Evolutionary conservation across 1,284 basidiomycete genomes (phyloP), one percentile per base, ranked within the genome.

Genomic region (Exsudoporus floridanus): DNA sequence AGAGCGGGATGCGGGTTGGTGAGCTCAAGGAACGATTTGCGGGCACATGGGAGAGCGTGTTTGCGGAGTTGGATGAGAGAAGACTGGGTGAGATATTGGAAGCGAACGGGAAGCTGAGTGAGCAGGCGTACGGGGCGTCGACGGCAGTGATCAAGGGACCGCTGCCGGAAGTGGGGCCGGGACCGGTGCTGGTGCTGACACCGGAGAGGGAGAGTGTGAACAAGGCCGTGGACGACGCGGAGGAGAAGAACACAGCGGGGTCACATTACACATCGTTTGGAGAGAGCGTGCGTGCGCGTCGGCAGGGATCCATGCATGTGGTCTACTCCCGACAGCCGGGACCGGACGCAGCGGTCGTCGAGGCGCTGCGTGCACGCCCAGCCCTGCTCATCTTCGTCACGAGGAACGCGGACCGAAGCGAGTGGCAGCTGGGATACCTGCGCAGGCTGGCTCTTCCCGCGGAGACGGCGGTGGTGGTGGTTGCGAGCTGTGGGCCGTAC

Each of bases 401-500:
- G 31, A 74, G 82, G 3, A 84, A 84, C 54, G 83, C 79, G 2
- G 76, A 83, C 52, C 73, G 73, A 25, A 73, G 74, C 19, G 44
- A 46, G 14, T 87, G 84, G 84, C 84, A 87, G 64, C 47, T 78
- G 36, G 70, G 69, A 3, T 71, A 72, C 46, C 59, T 86, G 48
- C 60, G 66, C 23, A 60, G 63, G 52, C 55, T 79, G 5, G 27
- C 49, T 54, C 39, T 47, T 56, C 10, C 28, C 49, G 33, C 21
- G 1, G 54, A 30, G 8, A 58, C 69, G 8, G 69, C 67, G 18
- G 62, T 83, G 27, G 71, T 83, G 2, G 66, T 84, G 8, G 57
- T 87, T 0, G 76, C 81, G 30, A 83, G 79, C 35, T 83, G 83
- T 60, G 79, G 75, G 18, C 84, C 84, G 31, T 86, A 86, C 59